phyloP scores from a whole-genome alignment of 768 basidiomycete species.

The Mycena vulgaris region DNA sequence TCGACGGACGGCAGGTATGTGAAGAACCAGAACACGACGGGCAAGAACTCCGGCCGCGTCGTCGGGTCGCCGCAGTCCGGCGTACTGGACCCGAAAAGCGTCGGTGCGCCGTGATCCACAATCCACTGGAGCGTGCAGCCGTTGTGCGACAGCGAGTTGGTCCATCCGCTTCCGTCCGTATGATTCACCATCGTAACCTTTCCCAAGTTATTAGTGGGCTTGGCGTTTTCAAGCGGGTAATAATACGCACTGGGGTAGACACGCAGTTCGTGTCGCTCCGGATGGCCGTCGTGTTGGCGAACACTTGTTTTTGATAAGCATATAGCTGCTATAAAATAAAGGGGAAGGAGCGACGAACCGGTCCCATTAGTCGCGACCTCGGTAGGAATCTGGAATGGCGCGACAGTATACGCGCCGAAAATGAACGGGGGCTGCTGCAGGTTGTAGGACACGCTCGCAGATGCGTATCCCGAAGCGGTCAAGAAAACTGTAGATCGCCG shows the following conservation, averaged over 20 bases:
- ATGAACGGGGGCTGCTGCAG: slow-evolving; percentile 64
- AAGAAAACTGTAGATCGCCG: slow-evolving; percentile 57
- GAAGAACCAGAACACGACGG: slow-evolving; percentile 74
- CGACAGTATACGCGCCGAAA: slow-evolving; percentile 61
- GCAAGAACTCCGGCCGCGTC: slow-evolving; percentile 55
- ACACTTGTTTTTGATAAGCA: slow-evolving; percentile 49
- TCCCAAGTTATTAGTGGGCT: not conserved
- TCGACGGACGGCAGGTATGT: slow-evolving; percentile 54
- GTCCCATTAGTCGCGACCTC: slow-evolving; percentile 32
- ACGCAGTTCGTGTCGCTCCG: slow-evolving; percentile 62
- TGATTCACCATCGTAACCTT: slow-evolving; percentile 57
- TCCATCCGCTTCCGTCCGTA: slow-evolving; percentile 56
- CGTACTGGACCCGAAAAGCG: slow-evolving; percentile 60
- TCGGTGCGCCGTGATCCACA: slow-evolving; percentile 56
- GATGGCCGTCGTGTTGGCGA: slow-evolving; percentile 65
- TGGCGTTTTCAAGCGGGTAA: not conserved
- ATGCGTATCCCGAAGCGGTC: slow-evolving; percentile 69
- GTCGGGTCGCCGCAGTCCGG: slow-evolving; percentile 44
- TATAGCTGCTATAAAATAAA: not conserved
- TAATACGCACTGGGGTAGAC: slow-evolving; percentile 50
- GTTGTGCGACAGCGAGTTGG: slow-evolving; percentile 56
- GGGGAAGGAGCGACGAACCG: not conserved
- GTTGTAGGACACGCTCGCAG: slow-evolving; percentile 63
- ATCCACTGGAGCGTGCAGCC: slow-evolving; percentile 59
- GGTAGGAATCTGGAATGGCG: slow-evolving; percentile 59